Evolutionary conservation across 495 filamentous ascomycete species (phyloP).

Genomic region (Penicillium arizonense): DNA sequence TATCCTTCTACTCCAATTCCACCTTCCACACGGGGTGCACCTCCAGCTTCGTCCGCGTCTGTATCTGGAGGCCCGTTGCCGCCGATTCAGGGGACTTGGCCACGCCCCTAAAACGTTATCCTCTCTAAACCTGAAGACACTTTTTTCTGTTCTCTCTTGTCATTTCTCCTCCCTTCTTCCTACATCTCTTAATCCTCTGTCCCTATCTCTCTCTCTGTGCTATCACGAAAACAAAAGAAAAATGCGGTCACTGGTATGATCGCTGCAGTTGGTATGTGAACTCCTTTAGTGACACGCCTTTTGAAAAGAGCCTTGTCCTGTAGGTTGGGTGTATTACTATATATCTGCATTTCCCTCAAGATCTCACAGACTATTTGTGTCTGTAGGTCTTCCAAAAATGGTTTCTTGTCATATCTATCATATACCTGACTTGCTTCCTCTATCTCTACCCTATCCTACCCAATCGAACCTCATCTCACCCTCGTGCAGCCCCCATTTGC

Average conservation of each 20-base stretch:
- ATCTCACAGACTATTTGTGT: neutral
- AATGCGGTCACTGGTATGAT: slow-evolving; percentile 23
- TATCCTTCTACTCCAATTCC: slow-evolving; percentile 12
- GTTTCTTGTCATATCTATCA: neutral
- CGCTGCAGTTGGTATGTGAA: slow-evolving; percentile 2
- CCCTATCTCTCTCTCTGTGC: neutral
- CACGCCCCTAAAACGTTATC: slow-evolving; percentile 7
- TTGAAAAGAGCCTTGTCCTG: slow-evolving; percentile 6
- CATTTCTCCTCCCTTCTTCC: slow-evolving; percentile 2
- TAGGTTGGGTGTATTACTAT: slow-evolving; percentile 16
- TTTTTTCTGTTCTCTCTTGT: neutral
- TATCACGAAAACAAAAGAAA: neutral
- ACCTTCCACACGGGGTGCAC: slow-evolving; percentile 3
- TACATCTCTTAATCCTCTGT: slow-evolving; percentile 5
- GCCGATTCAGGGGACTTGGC: slow-evolving; percentile 23
- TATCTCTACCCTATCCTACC: neutral
- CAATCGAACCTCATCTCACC: neutral
- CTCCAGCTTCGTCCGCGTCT: slow-evolving; percentile 10
- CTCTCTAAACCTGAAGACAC: neutral
- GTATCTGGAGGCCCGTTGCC: slow-evolving; percentile 20
- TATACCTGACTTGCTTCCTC: neutral
- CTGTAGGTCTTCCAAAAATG: neutral
- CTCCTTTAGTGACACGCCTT: slow-evolving; percentile 3
- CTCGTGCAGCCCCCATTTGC: neutral
- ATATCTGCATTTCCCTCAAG: slow-evolving; percentile 8